phyloP scores from a whole-genome alignment of 2,329 filamentous ascomycete species.

The Neofusicoccum parvum region DNA sequence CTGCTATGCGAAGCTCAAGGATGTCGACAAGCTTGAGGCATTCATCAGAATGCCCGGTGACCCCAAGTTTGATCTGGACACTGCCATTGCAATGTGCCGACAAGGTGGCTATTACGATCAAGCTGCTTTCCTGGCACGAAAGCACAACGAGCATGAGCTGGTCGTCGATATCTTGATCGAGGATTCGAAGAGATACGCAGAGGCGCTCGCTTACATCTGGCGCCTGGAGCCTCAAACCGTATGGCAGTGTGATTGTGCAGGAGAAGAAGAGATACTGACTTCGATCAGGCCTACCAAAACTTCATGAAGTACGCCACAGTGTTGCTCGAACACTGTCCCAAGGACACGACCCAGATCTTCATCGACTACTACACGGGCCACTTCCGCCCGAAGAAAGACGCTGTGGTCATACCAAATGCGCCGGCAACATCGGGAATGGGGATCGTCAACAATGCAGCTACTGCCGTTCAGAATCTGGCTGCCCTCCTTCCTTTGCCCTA shows the following conservation, averaged over 20 bases:
- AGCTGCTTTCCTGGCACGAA: slow-evolving; percentile 90
- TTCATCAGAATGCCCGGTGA: slow-evolving; percentile 97
- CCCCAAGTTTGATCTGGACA: slow-evolving; percentile 94
- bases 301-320: slow-evolving; percentile 95
- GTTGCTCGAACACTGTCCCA: slow-evolving; percentile 81
- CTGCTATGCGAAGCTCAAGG: slow-evolving; percentile 97
- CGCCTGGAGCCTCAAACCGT: slow-evolving; percentile 77
- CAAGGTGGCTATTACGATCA: slow-evolving; percentile 97
- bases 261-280: background rate
- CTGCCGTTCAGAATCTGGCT: slow-evolving; percentile 81
- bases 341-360: slow-evolving; percentile 82
- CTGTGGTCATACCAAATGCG: slow-evolving; percentile 52
- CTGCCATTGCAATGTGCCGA: slow-evolving; percentile 94
- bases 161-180: slow-evolving; percentile 96
- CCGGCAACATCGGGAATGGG: slow-evolving; percentile 48
- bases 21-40: slow-evolving; percentile 91
- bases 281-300: slow-evolving; percentile 72
- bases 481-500: slow-evolving; percentile 83
- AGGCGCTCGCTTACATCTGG: slow-evolving; percentile 91
- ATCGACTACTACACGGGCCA: slow-evolving; percentile 92
- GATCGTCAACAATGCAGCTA: slow-evolving; percentile 43
- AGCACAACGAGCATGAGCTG: slow-evolving; percentile 89
- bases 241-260: slow-evolving; percentile 37
- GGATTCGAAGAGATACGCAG: slow-evolving; percentile 85
- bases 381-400: slow-evolving; percentile 73